Conservation (phyloP, 139 green algal species). For the Micractinium sp. region DNA sequence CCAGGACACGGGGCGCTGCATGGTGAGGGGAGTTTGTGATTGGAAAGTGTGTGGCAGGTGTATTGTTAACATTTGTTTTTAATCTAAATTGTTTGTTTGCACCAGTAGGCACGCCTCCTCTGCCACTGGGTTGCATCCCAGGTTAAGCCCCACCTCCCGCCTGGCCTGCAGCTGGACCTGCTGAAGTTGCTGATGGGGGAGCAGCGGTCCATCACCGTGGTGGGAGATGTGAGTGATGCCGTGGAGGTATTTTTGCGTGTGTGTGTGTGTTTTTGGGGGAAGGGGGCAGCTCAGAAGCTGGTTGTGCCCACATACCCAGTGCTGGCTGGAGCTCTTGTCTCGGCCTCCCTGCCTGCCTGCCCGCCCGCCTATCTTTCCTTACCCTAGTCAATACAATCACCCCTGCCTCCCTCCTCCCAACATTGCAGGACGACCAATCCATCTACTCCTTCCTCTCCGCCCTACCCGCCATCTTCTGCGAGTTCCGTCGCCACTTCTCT, state of each 20-base stretch:
- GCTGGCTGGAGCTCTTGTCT: not conserved
- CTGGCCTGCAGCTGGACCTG: conserved; percentile 19
- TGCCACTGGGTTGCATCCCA: not conserved
- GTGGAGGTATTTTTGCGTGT: not conserved
- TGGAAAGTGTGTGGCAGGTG: not conserved
- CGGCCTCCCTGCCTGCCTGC: not conserved
- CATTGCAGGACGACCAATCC: conserved; percentile 10
- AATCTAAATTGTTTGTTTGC: not conserved
- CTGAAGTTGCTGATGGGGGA: conserved; percentile 7
- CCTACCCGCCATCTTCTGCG: not conserved
- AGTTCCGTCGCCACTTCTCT: not conserved
- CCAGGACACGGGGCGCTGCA: not conserved
- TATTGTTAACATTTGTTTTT: too few species aligned
- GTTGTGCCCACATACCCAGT: not conserved
- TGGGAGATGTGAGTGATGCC: conserved; percentile 1
- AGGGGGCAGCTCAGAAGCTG: not conserved
- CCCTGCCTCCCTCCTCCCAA: too few species aligned
- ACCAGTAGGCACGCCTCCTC: not conserved
- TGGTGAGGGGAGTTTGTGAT: not conserved
- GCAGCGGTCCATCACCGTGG: not conserved
- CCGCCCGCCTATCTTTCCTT: not conserved
- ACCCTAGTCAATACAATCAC: too few species aligned
- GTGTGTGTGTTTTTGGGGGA: too few species aligned
- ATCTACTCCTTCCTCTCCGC: conserved; percentile 26
- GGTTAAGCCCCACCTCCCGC: not conserved